A percentile compares a stretch with the other conserved stretches of the same genome.
Evolutionary conservation across 2,329 filamentous ascomycete species (phyloP).

Genomic region (Teratosphaeria pseudoeucalypti): DNA sequence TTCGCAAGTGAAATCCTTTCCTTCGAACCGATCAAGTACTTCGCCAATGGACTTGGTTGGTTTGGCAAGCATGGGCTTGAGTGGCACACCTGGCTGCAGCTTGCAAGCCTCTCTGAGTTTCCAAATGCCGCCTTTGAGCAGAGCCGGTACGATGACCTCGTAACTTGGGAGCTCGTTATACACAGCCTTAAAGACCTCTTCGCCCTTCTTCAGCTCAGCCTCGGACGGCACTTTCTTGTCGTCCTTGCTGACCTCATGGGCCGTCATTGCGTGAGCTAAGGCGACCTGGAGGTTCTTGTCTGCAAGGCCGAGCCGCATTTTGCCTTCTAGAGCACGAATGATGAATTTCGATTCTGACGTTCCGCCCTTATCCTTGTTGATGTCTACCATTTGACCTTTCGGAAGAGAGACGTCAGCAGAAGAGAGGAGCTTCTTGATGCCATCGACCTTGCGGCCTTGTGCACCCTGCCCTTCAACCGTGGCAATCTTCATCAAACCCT

Average conservation of each 20-base stretch:
- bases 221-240: conserved; percentile 60
- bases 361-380: conserved; percentile 83
- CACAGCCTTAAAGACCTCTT: conserved; percentile 77
- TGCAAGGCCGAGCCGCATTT: conserved; percentile 79
- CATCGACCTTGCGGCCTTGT: conserved; percentile 81
- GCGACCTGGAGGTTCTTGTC: conserved; percentile 88
- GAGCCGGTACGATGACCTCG: conserved; percentile 83
- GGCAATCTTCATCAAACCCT: conserved; percentile 79
- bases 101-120: conserved; percentile 78
- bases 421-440: conserved; percentile 93
- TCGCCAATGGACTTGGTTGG: conserved; percentile 97
- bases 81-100: conserved; percentile 79
- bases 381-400: conserved; percentile 63
- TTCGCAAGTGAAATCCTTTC: conserved; percentile 92
- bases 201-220: conserved; percentile 70
- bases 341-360: conserved; percentile 92
- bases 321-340: conserved; percentile 86
- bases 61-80: conserved; percentile 98
- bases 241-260: conserved; percentile 65
- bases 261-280: conserved; percentile 76
- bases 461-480: conserved; percentile 77
- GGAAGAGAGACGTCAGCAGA: conserved; percentile 65
- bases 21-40: conserved; percentile 90
- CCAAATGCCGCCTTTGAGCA: conserved; percentile 77
- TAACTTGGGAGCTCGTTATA: conserved; percentile 85